Evolutionary conservation across 2,329 filamentous ascomycete genomes (phyloP).

Genomic region (Penicillium glabrum): DNA sequence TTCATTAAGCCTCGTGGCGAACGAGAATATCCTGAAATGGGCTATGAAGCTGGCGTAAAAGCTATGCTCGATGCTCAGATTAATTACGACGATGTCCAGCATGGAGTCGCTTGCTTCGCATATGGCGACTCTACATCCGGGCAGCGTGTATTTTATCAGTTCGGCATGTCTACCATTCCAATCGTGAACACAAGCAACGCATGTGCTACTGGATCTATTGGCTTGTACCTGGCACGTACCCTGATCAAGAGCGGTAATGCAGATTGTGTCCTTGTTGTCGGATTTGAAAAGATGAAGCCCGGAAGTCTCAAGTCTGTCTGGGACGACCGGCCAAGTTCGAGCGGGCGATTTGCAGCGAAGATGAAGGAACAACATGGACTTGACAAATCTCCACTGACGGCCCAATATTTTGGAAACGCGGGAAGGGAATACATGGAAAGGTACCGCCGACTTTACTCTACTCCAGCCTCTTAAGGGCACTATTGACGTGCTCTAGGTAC

Average conservation of each 20-base stretch:
- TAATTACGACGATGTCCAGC: constrained; percentile 94
- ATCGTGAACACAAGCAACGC: constrained; percentile 99
- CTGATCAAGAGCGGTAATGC: constrained; percentile 77
- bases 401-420: constrained; percentile 94
- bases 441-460: constrained; percentile 44
- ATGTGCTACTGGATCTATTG: constrained; percentile 93
- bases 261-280: constrained; percentile 86
- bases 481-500: constrained; percentile 53
- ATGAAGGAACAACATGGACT: constrained; percentile 80
- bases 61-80: constrained; percentile 75
- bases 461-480: neutral
- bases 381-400: constrained; percentile 78
- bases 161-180: constrained; percentile 94
- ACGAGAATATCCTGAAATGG: constrained; percentile 91
- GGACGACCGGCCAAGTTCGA: constrained; percentile 80
- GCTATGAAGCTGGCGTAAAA: constrained; percentile 89
- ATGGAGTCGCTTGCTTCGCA: constrained; percentile 93
- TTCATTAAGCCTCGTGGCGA: constrained; percentile 97
- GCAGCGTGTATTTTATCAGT: constrained; percentile 97
- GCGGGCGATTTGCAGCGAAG: constrained; percentile 69
- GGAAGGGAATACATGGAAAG: constrained; percentile 94
- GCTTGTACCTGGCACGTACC: constrained; percentile 77
- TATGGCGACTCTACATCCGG: constrained; percentile 94
- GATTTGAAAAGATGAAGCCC: constrained; percentile 97
- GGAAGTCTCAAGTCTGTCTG: constrained; percentile 83